Evolutionary conservation across 1,139 yeast species (phyloP).

Genomic region (Saccharomyces hybrid): DNA sequence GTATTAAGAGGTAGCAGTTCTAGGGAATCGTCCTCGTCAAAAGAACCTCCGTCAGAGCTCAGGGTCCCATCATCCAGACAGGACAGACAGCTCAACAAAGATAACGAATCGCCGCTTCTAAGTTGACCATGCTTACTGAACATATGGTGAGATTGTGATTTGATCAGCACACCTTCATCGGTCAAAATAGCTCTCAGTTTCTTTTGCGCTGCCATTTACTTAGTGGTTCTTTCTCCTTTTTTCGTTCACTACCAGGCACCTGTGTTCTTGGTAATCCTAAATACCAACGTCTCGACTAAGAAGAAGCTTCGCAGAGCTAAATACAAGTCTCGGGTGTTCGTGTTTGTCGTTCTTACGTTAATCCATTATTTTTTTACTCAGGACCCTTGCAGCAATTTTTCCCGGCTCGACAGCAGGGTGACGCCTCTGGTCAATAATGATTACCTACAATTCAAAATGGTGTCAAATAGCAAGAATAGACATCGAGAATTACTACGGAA

Average conservation of each 20-base stretch:
- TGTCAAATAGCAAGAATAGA: neutral
- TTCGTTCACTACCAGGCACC: neutral
- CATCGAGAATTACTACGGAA: neutral
- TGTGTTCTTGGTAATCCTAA: neutral
- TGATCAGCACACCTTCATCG: constrained; percentile 3
- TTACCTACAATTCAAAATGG: too few relatives aligned
- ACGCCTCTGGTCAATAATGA: neutral
- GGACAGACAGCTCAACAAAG: constrained; percentile 1
- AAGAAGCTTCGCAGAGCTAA: neutral
- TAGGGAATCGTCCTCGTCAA: neutral
- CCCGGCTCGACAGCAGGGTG: neutral
- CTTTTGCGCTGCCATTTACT: neutral
- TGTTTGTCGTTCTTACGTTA: neutral
- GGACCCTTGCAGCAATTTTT: constrained; percentile 1
- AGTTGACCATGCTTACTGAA: neutral
- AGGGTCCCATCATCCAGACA: constrained; percentile 1
- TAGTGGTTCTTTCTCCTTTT: neutral
- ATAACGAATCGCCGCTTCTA: neutral
- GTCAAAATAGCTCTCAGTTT: constrained; percentile 4
- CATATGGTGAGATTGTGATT: constrained; percentile 2
- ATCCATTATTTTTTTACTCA: neutral
- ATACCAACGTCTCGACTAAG: neutral
- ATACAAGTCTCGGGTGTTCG: neutral
- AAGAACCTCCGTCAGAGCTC: constrained; percentile 2
- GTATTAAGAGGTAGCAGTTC: neutral